Percentiles rank a stretch among this genome's conserved stretches.
phyloP scores from a whole-genome alignment of 169 alveolate species.

The Plasmodium yoelii region DNA sequence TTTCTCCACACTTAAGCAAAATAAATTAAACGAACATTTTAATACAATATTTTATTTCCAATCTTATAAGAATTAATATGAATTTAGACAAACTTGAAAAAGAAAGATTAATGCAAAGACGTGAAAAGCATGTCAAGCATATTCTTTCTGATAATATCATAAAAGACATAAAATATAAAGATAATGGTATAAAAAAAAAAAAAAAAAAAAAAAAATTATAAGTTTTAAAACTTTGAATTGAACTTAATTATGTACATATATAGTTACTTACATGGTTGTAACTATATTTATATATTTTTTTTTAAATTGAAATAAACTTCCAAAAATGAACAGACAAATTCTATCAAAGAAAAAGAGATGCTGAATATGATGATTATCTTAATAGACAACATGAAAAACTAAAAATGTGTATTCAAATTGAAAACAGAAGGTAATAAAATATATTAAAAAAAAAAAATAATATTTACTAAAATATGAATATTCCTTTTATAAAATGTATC shows the following conservation, averaged over 20 bases:
- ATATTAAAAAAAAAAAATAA: not conserved
- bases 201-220: no score
- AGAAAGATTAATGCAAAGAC: constrained; percentile 54
- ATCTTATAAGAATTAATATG: constrained; percentile 5
- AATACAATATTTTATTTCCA: not conserved
- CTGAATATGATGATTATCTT: constrained; percentile 24
- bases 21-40: not conserved
- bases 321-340: constrained; percentile 1
- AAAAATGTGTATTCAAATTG: constrained; percentile 36
- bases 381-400: constrained; percentile 36
- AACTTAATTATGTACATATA: no score
- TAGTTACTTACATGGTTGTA: no score
- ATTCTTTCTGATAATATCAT: constrained; percentile 25
- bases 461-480: not conserved
- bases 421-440: constrained; percentile 42
- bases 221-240: no score
- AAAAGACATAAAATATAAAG: constrained; percentile 19
- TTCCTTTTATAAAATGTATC: not conserved
- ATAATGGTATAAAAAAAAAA: constrained; percentile 20
- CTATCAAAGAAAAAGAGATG: constrained; percentile 46
- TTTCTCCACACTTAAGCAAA: not conserved
- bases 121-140: constrained; percentile 58
- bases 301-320: no score
- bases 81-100: constrained; percentile 56
- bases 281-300: no score